Conservation (phyloP, 805 yeast genomes). For the Metschnikowia drakensbergensis region DNA sequence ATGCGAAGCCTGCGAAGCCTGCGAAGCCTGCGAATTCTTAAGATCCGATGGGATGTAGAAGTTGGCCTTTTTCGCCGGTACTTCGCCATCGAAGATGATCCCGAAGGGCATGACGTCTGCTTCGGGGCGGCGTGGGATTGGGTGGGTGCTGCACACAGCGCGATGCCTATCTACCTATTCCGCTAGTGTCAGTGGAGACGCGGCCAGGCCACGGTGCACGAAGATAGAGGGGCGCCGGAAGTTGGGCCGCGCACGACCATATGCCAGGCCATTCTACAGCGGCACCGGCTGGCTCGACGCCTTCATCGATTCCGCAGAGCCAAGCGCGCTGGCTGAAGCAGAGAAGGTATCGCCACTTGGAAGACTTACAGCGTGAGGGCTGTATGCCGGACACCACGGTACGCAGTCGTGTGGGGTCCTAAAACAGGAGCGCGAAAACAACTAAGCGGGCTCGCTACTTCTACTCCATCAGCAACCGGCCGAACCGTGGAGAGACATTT, state of each 20-base stretch:
- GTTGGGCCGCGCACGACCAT: neutral
- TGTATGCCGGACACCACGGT: no score
- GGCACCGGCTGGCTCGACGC: no score
- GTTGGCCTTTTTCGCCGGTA: slow-evolving; percentile 5
- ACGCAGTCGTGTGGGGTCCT: neutral
- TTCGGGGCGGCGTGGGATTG: neutral
- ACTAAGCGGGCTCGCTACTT: neutral
- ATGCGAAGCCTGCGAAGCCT: neutral
- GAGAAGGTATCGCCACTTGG: no score
- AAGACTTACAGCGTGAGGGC: no score
- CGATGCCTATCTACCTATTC: neutral
- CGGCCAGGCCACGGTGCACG: neutral
- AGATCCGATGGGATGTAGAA: slow-evolving; percentile 7
- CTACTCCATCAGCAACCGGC: neutral
- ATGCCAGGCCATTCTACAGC: no score
- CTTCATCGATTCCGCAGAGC: no score
- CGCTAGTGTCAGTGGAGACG: neutral
- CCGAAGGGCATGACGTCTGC: slow-evolving; percentile 11
- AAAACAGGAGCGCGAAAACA: neutral
- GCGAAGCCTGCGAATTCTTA: neutral
- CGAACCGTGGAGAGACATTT: neutral
- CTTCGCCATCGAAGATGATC: slow-evolving; percentile 4
- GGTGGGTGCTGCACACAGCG: neutral
- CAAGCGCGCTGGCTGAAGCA: no score
- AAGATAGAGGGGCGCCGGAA: neutral